Evolutionary conservation across 2,329 filamentous ascomycete genomes (phyloP).

Genomic region (Colletotrichum sp.): DNA sequence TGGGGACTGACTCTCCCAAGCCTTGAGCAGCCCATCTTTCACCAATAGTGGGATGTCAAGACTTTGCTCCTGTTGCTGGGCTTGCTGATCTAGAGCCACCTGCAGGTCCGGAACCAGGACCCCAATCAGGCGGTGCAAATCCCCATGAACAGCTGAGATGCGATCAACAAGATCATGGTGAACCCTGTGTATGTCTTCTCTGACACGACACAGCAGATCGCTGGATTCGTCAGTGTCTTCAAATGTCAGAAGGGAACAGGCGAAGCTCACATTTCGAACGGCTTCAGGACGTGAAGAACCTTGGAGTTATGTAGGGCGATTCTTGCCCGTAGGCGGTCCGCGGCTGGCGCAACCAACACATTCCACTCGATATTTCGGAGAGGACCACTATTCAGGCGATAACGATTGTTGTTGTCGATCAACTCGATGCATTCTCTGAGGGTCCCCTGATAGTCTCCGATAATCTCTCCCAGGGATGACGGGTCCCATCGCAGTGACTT

Average conservation of each 20-base stretch:
- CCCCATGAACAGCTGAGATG: constrained; percentile 16
- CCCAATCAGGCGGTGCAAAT: constrained; percentile 24
- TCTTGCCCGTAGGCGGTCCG: constrained; percentile 33
- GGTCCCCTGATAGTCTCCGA: constrained; percentile 35
- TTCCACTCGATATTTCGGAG: constrained; percentile 40
- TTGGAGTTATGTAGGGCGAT: constrained; percentile 39
- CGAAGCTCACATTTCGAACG: constrained; percentile 38
- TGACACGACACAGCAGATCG: constrained; percentile 34
- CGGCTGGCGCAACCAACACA: constrained; percentile 35
- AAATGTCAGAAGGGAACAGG: not conserved
- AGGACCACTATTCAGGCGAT: constrained; percentile 27
- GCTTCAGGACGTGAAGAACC: constrained; percentile 35
- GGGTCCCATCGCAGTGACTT: constrained; percentile 24
- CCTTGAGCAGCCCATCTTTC: constrained; percentile 8
- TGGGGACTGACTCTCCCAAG: not conserved
- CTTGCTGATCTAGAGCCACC: constrained; percentile 18
- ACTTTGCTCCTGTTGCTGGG: not conserved
- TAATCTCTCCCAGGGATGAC: constrained; percentile 25
- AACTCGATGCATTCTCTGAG: constrained; percentile 35
- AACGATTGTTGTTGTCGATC: constrained; percentile 32
- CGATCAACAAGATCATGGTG: constrained; percentile 22
- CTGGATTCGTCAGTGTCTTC: constrained; percentile 23
- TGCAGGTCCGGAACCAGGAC: constrained; percentile 24
- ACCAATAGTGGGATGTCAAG: constrained; percentile 27
- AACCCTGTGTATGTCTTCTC: constrained; percentile 24